Percentiles rank a stretch among this genome's conserved stretches.
These are phyloP conservation scores for Hymenoscyphus repandus DNA, from an alignment of 2,329 filamentous ascomycete species.

Conservation along the genomic window DNA sequence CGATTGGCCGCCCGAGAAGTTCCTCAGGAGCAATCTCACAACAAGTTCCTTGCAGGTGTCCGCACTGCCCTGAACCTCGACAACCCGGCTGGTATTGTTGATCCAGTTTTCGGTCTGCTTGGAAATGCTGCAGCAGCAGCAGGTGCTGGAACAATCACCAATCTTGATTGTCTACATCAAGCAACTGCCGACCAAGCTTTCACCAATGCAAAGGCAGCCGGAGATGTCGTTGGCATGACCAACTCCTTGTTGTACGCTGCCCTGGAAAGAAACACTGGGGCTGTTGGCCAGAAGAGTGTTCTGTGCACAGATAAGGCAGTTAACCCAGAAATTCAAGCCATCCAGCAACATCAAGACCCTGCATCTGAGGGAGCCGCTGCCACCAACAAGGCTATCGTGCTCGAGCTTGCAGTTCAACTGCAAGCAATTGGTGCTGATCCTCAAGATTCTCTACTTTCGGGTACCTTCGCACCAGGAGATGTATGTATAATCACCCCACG, in stretches of 20 bases:
- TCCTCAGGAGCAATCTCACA: constrained; percentile 53
- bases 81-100: constrained; percentile 43
- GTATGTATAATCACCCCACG: constrained; percentile 34
- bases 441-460: constrained; percentile 50
- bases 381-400: constrained; percentile 56
- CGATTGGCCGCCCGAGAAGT: constrained; percentile 39
- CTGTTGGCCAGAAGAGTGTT: constrained; percentile 51
- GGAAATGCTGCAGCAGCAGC: constrained; percentile 45
- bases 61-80: constrained; percentile 40
- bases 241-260: constrained; percentile 49
- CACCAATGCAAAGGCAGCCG: constrained; percentile 52
- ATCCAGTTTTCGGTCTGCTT: constrained; percentile 47
- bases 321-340: constrained; percentile 61
- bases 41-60: constrained; percentile 42
- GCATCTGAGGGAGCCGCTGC: constrained; percentile 51
- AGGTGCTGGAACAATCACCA: constrained; percentile 43
- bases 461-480: constrained; percentile 58
- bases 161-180: constrained; percentile 56
- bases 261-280: constrained; percentile 55
- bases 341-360: constrained; percentile 64
- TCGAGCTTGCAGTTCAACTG: constrained; percentile 55
- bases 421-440: constrained; percentile 58
- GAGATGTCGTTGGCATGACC: constrained; percentile 46
- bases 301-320: constrained; percentile 52
- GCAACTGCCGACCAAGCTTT: constrained; percentile 54